A percentile compares a stretch with the other conserved stretches of the same genome.
Evolutionary conservation across 208 protist species (phyloP).

Genomic region (Trichomonas vaginalis): DNA sequence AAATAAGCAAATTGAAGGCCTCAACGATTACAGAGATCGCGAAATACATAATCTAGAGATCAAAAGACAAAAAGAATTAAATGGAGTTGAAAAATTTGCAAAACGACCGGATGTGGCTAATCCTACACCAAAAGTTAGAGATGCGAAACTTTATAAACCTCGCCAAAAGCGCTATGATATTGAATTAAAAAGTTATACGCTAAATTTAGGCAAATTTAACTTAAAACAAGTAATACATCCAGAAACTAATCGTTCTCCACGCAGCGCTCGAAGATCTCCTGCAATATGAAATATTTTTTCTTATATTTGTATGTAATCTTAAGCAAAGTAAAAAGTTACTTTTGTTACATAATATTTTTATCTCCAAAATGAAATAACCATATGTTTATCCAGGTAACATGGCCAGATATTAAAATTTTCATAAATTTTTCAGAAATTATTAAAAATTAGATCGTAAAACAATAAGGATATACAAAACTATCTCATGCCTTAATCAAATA

Average conservation of each 20-base stretch:
- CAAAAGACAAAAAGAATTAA: not conserved
- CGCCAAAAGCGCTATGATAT: not conserved
- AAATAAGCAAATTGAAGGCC: not conserved
- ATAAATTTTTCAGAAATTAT: no score
- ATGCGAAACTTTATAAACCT: not conserved
- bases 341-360: no score
- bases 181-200: not conserved
- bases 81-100: not conserved
- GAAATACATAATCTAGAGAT: not conserved
- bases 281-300: no score
- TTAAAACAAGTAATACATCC: not conserved
- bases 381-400: no score
- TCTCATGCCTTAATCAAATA: no score
- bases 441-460: no score
- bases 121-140: not conserved
- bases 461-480: no score
- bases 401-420: no score
- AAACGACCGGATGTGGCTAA: not conserved
- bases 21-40: not conserved
- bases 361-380: no score
- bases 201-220: not conserved
- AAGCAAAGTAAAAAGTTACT: no score
- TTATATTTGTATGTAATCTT: no score
- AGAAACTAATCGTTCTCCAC: not conserved
- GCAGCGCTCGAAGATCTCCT: no score